These are phyloP conservation scores for Pythium phragmiticola DNA, from an alignment of 352 stramenopile species.

Conservation along the genomic window DNA sequence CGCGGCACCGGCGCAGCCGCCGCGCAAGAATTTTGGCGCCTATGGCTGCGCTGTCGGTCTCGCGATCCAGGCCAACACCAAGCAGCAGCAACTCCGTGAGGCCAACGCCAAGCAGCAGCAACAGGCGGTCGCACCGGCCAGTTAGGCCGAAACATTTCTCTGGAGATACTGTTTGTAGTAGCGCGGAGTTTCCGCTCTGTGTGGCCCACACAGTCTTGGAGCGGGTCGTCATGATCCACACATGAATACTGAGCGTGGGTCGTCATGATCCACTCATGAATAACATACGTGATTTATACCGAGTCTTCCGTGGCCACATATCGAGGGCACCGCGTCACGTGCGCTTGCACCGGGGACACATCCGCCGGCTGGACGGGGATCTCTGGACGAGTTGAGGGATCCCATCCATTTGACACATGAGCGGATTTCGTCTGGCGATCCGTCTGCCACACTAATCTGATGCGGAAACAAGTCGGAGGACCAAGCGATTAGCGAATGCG, in stretches of 20 bases:
- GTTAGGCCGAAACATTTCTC: neutral
- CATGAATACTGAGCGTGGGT: too few relatives aligned
- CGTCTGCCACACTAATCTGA: too few relatives aligned
- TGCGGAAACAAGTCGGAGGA: neutral
- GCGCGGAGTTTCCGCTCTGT: too few relatives aligned
- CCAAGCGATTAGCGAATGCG: neutral
- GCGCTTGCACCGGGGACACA: neutral
- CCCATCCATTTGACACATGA: too few relatives aligned
- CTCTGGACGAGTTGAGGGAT: too few relatives aligned
- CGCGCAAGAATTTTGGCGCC: slow-evolving; percentile 24
- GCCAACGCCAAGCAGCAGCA: slow-evolving; percentile 4
- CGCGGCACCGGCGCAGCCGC: slow-evolving; percentile 1
- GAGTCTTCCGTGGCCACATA: neutral
- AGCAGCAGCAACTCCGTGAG: slow-evolving; percentile 16
- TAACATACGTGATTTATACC: too few relatives aligned
- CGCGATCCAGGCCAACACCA: slow-evolving; percentile 18
- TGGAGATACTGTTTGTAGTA: too few relatives aligned
- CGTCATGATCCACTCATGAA: too few relatives aligned
- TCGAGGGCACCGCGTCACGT: neutral
- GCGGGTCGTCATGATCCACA: too few relatives aligned
- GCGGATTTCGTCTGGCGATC: too few relatives aligned
- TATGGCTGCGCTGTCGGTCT: slow-evolving; percentile 24
- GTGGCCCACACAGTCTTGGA: too few relatives aligned
- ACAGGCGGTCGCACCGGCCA: neutral
- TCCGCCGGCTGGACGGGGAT: neutral